Base-by-base conservation (phyloP, 257 asterid species). In the Asclepias syriaca region DNA sequence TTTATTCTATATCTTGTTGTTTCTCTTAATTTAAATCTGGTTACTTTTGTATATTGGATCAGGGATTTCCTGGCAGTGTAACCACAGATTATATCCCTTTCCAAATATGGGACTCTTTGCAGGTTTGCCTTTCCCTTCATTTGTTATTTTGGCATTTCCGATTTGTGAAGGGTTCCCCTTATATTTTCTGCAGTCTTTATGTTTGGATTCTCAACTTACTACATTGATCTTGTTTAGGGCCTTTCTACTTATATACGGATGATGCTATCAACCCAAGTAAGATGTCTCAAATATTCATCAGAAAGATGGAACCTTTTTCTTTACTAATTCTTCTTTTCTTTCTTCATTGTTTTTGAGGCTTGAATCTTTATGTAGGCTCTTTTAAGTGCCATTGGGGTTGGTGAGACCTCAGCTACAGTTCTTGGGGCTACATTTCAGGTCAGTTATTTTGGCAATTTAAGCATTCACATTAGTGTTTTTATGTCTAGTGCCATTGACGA, bases 381-480 rank as follows among this genome's bases (percentile, higher is more conserved):
- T 61, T 78, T 94, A 72, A 91, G 97, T 86, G 99, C 99, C 10
- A 91, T 94, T 16, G 99, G 99, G 21, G 99, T 94, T 71, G 99
- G 99, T 66, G 98, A 89, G 83, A 90, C 88, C 77, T 91, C 98
- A 11, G 99, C 99, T 79, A 91, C 99, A 39, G 97, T 86, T 48
- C 78, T 94, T 59, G 99, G 99, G 77, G 99, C 98, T 77, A 91
- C 99, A 56, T 94, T 94, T 86, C 98, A 82, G 97, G 99, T 87
- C 70, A 68, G 50, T 7, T 67, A 29, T 58, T 53, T 54, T 57
- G n/a, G 57, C 64, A 19, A 63, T 66, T 66, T 70, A 29, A 60
- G 21, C 39, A 59, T 68, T 73, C 73, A 49, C 57, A 46, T 37
- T 37, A 59, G 51, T 73, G 69, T 29, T 14, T n/a, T 54, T 14